Percentiles rank a stretch among this genome's conserved stretches.
Evolutionary conservation across 805 yeast genomes (phyloP).

Genomic region (Yamadazyma insecticola): DNA sequence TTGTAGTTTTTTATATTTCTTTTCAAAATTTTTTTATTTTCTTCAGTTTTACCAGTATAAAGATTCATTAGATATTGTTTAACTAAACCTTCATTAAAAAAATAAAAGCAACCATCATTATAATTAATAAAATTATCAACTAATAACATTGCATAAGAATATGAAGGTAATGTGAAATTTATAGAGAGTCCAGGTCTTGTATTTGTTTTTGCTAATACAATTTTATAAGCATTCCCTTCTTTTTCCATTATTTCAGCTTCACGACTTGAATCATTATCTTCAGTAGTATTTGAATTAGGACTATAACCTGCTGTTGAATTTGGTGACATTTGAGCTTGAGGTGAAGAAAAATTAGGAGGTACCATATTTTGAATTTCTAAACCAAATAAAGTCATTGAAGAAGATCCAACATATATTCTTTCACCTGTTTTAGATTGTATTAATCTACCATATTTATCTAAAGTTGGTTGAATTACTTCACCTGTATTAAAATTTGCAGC

Average conservation of each 20-base stretch:
- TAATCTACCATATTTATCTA: constrained; percentile 66
- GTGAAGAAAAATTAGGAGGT: constrained; percentile 24
- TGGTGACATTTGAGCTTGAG: constrained; percentile 7
- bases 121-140: constrained; percentile 75
- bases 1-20: constrained; percentile 23
- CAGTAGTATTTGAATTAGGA: constrained; percentile 4
- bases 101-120: constrained; percentile 81
- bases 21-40: constrained; percentile 33
- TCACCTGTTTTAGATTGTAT: constrained; percentile 75
- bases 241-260: constrained; percentile 62
- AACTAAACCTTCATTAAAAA: constrained; percentile 77
- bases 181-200: constrained; percentile 66
- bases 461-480: constrained; percentile 68
- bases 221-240: constrained; percentile 73
- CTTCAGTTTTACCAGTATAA: constrained; percentile 47
- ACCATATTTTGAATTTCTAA: constrained; percentile 69
- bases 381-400: constrained; percentile 79
- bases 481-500: constrained; percentile 10
- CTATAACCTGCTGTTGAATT: constrained; percentile 9
- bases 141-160: constrained; percentile 67
- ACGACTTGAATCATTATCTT: constrained; percentile 16
- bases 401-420: constrained; percentile 71
- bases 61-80: constrained; percentile 61
- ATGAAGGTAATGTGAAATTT: constrained; percentile 70
- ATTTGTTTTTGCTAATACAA: constrained; percentile 62